These are phyloP conservation scores for Camellia granthamiana DNA, from an alignment of 148 eudicot genomes.

Conservation along the genomic window DNA sequence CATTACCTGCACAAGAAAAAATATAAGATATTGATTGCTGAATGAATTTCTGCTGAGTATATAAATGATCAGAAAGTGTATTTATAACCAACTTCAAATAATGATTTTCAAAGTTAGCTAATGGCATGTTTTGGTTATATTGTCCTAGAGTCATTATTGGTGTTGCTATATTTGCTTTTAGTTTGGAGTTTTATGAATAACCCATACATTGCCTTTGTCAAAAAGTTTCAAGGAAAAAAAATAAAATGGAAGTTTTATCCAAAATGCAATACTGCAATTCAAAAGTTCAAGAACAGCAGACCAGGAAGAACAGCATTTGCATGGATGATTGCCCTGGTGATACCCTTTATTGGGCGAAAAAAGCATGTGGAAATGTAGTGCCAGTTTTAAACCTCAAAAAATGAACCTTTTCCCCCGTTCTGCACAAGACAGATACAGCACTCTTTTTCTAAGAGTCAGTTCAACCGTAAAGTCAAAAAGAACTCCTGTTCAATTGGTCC, in stretches of 20 bases:
- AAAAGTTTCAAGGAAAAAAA: not conserved
- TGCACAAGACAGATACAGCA: not conserved
- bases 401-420: not conserved
- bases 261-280: not conserved
- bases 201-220: not conserved
- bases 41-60: not conserved
- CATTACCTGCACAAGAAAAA: slow-evolving; percentile 54
- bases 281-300: not conserved
- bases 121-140: not conserved
- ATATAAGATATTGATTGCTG: not conserved
- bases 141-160: not conserved
- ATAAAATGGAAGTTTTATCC: not conserved
- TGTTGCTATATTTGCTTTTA: not conserved
- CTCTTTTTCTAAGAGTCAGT: not conserved
- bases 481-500: not conserved
- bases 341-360: not conserved
- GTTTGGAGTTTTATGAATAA: not conserved
- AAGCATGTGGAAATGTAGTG: not conserved
- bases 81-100: not conserved
- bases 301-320: not conserved
- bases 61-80: not conserved
- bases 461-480: not conserved
- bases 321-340: not conserved
- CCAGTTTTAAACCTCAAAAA: not conserved
- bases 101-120: not conserved